These are phyloP conservation scores for Ensete ventricosum DNA, from an alignment of 176 grass and related monocot genomes.

Conservation along the genomic window DNA sequence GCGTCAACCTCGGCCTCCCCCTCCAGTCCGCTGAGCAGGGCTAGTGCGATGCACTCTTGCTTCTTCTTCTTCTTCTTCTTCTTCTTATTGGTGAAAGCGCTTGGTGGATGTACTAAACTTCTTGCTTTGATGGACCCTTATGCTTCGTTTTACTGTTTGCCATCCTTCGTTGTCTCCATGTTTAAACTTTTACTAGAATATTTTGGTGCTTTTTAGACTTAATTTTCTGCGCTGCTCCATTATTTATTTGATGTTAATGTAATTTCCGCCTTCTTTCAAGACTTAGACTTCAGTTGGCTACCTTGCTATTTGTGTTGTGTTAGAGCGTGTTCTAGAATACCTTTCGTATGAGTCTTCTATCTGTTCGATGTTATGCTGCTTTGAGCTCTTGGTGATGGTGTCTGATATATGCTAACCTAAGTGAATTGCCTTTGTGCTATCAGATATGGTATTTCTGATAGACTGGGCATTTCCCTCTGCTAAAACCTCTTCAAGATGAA, in stretches of 20 bases:
- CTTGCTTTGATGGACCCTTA: background rate
- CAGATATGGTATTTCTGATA: background rate
- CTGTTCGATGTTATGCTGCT: background rate
- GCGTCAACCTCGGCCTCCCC: slow-evolving; percentile 31
- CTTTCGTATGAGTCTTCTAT: background rate
- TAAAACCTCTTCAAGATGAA: background rate
- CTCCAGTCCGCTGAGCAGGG: slow-evolving; percentile 28
- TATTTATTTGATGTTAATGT: background rate
- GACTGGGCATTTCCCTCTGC: background rate
- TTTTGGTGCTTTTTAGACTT: background rate
- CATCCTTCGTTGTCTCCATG: background rate
- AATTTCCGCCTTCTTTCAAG: background rate
- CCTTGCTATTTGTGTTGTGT: background rate
- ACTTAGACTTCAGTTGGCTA: background rate
- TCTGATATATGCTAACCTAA: background rate
- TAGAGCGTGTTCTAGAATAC: background rate
- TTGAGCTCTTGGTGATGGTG: background rate
- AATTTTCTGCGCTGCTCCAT: background rate
- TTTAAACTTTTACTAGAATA: background rate
- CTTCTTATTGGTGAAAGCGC: background rate
- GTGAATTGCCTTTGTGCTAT: background rate
- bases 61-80: background rate
- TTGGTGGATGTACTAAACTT: background rate
- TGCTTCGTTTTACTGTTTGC: background rate
- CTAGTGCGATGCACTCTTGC: background rate